A percentile compares a stretch with the other conserved stretches of the same genome.
These are phyloP conservation scores for Phytophthora vignae DNA, from an alignment of 352 stramenopile species.

Conservation along the genomic window DNA sequence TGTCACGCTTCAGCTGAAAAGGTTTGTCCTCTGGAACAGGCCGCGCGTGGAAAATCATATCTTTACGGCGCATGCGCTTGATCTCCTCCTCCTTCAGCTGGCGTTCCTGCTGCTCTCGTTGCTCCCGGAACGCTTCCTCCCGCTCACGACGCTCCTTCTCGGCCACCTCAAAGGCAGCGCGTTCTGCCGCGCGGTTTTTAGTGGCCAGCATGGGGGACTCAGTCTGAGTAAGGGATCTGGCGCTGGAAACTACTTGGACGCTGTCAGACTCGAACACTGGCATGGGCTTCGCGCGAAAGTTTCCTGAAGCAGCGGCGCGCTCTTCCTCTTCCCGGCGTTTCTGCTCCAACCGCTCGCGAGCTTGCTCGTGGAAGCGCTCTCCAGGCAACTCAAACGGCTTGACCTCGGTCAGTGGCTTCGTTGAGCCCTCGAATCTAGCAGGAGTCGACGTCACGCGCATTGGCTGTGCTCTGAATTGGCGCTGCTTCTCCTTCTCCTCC, in stretches of 20 bases:
- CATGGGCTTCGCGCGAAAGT: constrained; percentile 79
- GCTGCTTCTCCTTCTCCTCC: constrained; percentile 59
- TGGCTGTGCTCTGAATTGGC: constrained; percentile 76
- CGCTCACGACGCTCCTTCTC: constrained; percentile 72
- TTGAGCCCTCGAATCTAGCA: constrained; percentile 70
- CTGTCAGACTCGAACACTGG: constrained; percentile 48
- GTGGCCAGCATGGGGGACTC: constrained; percentile 68
- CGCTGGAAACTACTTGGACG: constrained; percentile 43
- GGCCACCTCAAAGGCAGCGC: constrained; percentile 70
- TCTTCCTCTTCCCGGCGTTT: constrained; percentile 70
- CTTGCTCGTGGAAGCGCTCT: constrained; percentile 64
- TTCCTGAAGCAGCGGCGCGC: constrained; percentile 40
- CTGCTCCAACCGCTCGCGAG: constrained; percentile 64
- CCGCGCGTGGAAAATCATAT: constrained; percentile 79
- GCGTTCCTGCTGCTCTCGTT: constrained; percentile 57
- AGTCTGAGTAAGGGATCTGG: constrained; percentile 52
- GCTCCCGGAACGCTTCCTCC: constrained; percentile 68
- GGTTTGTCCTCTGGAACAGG: constrained; percentile 56
- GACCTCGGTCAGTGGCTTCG: constrained; percentile 75
- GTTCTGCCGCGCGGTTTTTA: constrained; percentile 66
- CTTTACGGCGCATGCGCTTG: constrained; percentile 69
- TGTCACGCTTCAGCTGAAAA: constrained; percentile 61
- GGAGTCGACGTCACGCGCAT: constrained; percentile 68
- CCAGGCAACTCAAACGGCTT: constrained; percentile 69
- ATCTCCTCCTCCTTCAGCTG: constrained; percentile 75